Conservation (phyloP, 306 rosid genomes). For the Ceratonia siliqua region DNA sequence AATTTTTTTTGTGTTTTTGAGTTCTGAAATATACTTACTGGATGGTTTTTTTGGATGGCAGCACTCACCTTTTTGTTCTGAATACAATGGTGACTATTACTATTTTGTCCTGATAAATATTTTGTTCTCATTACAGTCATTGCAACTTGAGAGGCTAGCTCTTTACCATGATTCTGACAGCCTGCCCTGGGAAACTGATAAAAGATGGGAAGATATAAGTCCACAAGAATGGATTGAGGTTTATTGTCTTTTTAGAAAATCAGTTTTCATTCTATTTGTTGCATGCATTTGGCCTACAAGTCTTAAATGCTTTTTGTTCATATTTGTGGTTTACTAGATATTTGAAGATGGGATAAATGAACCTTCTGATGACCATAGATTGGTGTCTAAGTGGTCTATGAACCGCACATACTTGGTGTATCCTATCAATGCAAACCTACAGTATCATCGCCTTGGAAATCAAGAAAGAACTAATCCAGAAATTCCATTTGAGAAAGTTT, state of each 20-base stretch:
- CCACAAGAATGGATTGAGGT: slow-evolving; percentile 97
- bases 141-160: slow-evolving; percentile 96
- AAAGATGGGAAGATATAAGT: slow-evolving; percentile 83
- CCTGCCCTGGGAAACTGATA: slow-evolving; percentile 84
- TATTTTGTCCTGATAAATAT: slow-evolving; percentile 25
- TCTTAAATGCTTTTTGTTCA: slow-evolving; percentile 24
- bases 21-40: neutral
- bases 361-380: slow-evolving; percentile 52
- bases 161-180: slow-evolving; percentile 85
- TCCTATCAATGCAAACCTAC: slow-evolving; percentile 84
- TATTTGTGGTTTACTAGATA: slow-evolving; percentile 52
- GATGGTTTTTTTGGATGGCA: neutral
- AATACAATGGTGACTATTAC: neutral
- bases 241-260: slow-evolving; percentile 35
- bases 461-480: slow-evolving; percentile 82
- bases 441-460: slow-evolving; percentile 95
- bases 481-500: slow-evolving; percentile 86
- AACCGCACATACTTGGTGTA: slow-evolving; percentile 77
- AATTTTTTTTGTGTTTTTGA: neutral
- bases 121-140: slow-evolving; percentile 57
- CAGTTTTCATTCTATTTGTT: slow-evolving; percentile 18
- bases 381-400: slow-evolving; percentile 73
- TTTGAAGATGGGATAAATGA: slow-evolving; percentile 94
- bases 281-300: too few relatives aligned
- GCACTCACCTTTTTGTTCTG: neutral